These are phyloP conservation scores for Hyphodiscus sp. DNA, from an alignment of 2,329 filamentous ascomycete species.

Conservation along the genomic window DNA sequence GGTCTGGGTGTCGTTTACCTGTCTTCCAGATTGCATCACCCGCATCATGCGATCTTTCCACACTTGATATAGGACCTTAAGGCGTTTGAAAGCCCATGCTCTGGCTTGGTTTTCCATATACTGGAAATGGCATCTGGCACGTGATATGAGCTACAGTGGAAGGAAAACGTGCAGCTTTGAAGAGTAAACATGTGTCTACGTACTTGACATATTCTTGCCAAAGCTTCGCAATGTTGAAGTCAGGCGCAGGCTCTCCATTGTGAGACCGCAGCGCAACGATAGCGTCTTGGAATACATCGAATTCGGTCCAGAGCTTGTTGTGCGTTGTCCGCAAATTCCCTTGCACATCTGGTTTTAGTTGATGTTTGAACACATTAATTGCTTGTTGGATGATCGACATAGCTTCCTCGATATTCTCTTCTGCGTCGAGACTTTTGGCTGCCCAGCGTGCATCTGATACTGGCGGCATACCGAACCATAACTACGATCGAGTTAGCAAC, in stretches of 20 bases:
- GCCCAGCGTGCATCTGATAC: conserved; percentile 18
- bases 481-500: conserved; percentile 7
- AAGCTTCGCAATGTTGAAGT: conserved; percentile 15
- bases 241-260: conserved; percentile 10
- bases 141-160: background rate
- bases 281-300: conserved; percentile 21
- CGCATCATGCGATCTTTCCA: conserved; percentile 16
- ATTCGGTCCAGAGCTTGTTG: conserved; percentile 18
- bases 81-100: conserved; percentile 11
- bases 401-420: conserved; percentile 22
- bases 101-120: conserved; percentile 11
- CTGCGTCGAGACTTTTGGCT: conserved; percentile 16
- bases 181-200: background rate
- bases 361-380: conserved; percentile 18
- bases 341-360: conserved; percentile 14
- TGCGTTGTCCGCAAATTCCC: conserved; percentile 13
- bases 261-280: conserved; percentile 5
- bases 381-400: conserved; percentile 17
- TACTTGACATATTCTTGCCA: conserved; percentile 20
- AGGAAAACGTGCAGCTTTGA: too few relatives aligned
- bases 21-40: conserved; percentile 6
- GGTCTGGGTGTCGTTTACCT: conserved; percentile 12
- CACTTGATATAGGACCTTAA: conserved; percentile 12
- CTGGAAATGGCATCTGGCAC: background rate
- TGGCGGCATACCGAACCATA: conserved; percentile 20